Evolutionary conservation across 192 early-diverging fungal genomes (phyloP).

Genomic region (Cetraspora pellucida): DNA sequence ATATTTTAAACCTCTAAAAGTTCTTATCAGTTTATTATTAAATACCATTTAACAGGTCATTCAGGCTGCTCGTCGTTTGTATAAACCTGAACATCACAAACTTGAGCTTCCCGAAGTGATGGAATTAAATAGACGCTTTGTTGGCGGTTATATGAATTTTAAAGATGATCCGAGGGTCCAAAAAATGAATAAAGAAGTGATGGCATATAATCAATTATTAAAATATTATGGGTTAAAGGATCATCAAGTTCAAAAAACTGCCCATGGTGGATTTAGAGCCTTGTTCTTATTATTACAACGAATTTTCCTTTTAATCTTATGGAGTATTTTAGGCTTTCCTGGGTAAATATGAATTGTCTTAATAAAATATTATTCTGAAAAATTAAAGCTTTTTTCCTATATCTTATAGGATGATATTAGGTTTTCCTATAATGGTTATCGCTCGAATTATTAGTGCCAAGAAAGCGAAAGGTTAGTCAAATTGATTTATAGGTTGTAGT

Average conservation of each 20-base stretch:
- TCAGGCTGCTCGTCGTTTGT: constrained; percentile 92
- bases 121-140: constrained; percentile 87
- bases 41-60: constrained; percentile 57
- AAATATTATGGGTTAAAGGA: constrained; percentile 92
- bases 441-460: constrained; percentile 58
- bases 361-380: constrained; percentile 5
- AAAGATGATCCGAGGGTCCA: constrained; percentile 81
- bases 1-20: background rate
- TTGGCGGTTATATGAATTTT: constrained; percentile 80
- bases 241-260: constrained; percentile 91
- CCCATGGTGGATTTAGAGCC: constrained; percentile 62
- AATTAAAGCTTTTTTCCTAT: background rate
- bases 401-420: constrained; percentile 51
- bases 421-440: constrained; percentile 55
- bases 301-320: constrained; percentile 65
- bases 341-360: constrained; percentile 55
- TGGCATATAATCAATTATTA: constrained; percentile 86
- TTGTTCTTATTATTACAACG: constrained; percentile 71
- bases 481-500: background rate
- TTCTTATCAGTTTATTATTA: background rate
- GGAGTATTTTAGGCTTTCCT: constrained; percentile 79
- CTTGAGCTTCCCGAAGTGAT: constrained; percentile 84
- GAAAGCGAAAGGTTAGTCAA: constrained; percentile 51
- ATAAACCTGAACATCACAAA: constrained; percentile 83
- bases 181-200: constrained; percentile 73